phyloP scores from a whole-genome alignment of 805 yeast genomes.

The Limtongia smithiae region DNA sequence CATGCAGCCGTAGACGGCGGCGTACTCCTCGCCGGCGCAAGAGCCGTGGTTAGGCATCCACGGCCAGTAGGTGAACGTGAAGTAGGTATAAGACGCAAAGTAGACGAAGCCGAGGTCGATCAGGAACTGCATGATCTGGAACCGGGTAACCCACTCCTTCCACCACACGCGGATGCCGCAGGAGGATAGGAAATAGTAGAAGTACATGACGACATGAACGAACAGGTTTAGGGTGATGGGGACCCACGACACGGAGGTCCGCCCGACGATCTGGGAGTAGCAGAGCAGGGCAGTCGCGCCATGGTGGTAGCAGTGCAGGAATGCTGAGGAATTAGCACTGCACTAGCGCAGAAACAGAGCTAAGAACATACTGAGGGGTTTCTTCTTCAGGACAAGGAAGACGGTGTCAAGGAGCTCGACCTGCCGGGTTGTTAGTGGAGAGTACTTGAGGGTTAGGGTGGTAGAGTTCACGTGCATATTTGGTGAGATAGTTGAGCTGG shows the following conservation, averaged over 20 bases:
- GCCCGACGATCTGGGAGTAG: constrained; percentile 87
- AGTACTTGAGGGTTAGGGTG: constrained; percentile 7
- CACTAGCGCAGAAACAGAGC: background rate
- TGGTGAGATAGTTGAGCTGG: constrained; percentile 76
- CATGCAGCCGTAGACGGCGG: constrained; percentile 87
- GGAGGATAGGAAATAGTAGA: constrained; percentile 91
- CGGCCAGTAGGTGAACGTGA: constrained; percentile 65
- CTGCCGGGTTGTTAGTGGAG: constrained; percentile 3
- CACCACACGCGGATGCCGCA: constrained; percentile 97
- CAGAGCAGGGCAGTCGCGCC: constrained; percentile 96
- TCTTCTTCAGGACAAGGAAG: constrained; percentile 85
- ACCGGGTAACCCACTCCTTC: constrained; percentile 98
- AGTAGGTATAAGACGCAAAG: constrained; percentile 90
- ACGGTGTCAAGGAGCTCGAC: constrained; percentile 87
- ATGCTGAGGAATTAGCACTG: constrained; percentile 40
- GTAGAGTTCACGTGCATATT: constrained; percentile 44
- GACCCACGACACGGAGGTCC: constrained; percentile 92
- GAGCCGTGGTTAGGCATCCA: constrained; percentile 73
- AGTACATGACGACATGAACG: constrained; percentile 96
- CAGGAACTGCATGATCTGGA: constrained; percentile 90
- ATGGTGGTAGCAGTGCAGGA: constrained; percentile 94
- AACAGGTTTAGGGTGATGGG: constrained; percentile 83
- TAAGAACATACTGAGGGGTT: constrained; percentile 57
- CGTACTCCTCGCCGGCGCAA: constrained; percentile 88
- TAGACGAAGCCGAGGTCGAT: constrained; percentile 87